Percentiles rank a stretch among this genome's conserved stretches.
Evolutionary conservation across 1,139 yeast genomes (phyloP).

Genomic region (Hyphopichia burtonii): DNA sequence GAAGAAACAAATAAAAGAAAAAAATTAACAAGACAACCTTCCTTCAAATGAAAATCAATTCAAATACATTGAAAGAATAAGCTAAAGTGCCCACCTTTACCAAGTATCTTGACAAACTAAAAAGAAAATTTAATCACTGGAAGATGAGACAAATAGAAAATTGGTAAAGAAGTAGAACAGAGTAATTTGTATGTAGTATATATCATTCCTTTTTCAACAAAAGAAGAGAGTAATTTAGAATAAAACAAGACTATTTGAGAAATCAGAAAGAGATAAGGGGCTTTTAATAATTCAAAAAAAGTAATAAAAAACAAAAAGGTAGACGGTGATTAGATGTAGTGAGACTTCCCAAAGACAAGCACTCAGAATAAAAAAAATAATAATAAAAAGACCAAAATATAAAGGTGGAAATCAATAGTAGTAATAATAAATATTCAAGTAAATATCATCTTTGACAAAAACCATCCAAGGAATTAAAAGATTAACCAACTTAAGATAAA

Average conservation of each 20-base stretch:
- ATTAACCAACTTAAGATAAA: conserved; percentile 63
- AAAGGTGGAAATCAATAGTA: neutral
- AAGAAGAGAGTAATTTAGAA: neutral
- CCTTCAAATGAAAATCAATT: neutral
- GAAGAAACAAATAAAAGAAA: neutral
- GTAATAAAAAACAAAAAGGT: neutral
- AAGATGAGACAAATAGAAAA: neutral
- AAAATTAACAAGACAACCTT: neutral
- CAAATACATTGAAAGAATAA: neutral
- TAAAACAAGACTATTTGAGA: neutral
- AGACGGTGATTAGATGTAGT: neutral
- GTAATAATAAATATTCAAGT: neutral
- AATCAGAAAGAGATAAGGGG: neutral
- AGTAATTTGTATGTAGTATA: neutral
- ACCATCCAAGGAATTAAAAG: conserved; percentile 30
- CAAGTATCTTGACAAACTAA: neutral
- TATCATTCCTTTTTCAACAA: too few species aligned
- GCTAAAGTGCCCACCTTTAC: neutral
- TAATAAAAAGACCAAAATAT: neutral
- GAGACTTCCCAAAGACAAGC: neutral
- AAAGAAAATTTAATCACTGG: neutral
- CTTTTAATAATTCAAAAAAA: neutral
- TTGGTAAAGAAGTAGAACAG: neutral
- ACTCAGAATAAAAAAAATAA: neutral
- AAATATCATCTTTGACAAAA: neutral